Conservation (phyloP, 1,284 basidiomycete genomes). For the Ceratorhiza oryzae-sativae region DNA sequence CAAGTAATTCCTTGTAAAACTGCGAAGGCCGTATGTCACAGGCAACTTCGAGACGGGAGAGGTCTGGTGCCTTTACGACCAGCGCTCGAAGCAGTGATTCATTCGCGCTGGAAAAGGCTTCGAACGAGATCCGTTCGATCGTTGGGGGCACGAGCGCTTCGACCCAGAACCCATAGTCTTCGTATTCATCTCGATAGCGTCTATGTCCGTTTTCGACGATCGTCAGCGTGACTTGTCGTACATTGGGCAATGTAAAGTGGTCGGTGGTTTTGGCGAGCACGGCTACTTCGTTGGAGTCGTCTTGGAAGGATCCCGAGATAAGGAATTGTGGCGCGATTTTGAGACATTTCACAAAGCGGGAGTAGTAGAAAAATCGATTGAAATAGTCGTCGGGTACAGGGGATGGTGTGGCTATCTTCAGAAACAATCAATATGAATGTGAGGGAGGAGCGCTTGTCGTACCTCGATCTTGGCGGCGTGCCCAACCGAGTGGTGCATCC, state of each 20-base stretch:
- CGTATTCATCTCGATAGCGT: background rate
- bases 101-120: background rate
- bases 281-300: background rate
- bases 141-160: background rate
- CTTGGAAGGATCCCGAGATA: background rate
- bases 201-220: background rate
- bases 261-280: background rate
- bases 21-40: background rate
- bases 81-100: background rate
- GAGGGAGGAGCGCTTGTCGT: background rate
- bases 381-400: background rate
- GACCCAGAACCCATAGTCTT: background rate
- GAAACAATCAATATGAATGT: background rate
- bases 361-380: background rate
- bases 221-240: background rate
- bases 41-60: background rate
- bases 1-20: background rate
- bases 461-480: background rate
- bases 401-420: background rate
- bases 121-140: background rate
- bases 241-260: background rate
- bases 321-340: background rate
- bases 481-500: background rate
- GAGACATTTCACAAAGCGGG: background rate
- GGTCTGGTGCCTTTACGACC: background rate